Evolutionary conservation across 2,329 filamentous ascomycete species (phyloP), one percentile per base, ranked within the genome.

Genomic region (Ophiocordyceps camponoti-leonardi): DNA sequence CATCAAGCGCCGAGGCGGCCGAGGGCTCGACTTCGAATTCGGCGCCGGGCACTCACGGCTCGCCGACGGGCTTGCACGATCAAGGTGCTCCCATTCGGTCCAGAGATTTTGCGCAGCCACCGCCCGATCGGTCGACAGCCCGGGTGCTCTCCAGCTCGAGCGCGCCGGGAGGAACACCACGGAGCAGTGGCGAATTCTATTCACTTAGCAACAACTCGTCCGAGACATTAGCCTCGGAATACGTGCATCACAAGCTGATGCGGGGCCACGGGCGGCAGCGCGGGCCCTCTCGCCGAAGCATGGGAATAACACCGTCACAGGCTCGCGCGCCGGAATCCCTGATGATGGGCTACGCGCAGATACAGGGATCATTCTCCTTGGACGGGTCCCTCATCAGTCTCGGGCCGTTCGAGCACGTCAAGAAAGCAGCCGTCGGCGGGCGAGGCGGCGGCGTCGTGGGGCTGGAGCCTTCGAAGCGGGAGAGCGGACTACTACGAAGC

Each of bases 321-420:
- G 58, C 67, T 39, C 68, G 65, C 53, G 60, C 69, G 37, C 79
- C 85, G 1, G 88, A 96, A 59, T 81, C 82, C 1, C 66, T 98
- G 45, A 93, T 98, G 79, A 98, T 98, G 92, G 92, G 88, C 0
- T 98, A 94, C 62, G 90, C 86, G 3, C 92, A 98, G 55, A 77
- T 96, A 2, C 84, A 86, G 61, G 92, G 92, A 4, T 88, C 85
- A 0, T 98, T 98, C 54, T 86, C 80, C 0, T 66, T 98, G 7
- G 92, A 98, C 57, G 87, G 87, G 0, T 94, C 92, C 1, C 67
- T 98, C 20, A 79, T 98, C 48, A 90, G 93, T 54, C 79, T 93
- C 37, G 79, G 79, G 0, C 85, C 85, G 0, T 98, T 98, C 55
- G 92, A 98, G 58, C 86, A 93, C 55, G 88, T 96, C 37, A 98